Evolutionary conservation across 108 stramenopile species (phyloP).

Genomic region (Cyclotella choctawhatcheeana): DNA sequence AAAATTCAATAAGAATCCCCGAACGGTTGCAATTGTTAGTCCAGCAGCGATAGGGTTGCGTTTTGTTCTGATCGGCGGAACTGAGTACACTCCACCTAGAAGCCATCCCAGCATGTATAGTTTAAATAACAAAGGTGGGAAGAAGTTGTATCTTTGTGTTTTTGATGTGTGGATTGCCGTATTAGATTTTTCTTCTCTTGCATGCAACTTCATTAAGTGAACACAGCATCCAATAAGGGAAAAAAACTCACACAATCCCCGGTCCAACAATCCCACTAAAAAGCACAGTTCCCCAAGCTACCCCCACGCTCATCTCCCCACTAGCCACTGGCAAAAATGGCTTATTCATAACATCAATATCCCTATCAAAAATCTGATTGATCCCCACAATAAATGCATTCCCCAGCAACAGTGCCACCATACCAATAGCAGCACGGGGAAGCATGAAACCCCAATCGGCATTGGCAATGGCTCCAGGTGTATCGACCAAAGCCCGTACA

Average conservation of each 20-base stretch:
- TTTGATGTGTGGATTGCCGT: background rate
- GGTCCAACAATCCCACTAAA: conserved; percentile 70
- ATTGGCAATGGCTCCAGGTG: conserved; percentile 68
- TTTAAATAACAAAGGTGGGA: conserved; percentile 83
- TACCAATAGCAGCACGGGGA: conserved; percentile 86
- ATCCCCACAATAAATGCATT: conserved; percentile 98
- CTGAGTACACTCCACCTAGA: conserved; percentile 90
- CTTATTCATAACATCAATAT: conserved; percentile 96
- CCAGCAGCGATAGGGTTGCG: conserved; percentile 91
- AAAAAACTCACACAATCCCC: conserved; percentile 72
- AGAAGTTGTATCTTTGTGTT: conserved; percentile 58
- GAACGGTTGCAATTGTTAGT: conserved; percentile 92
- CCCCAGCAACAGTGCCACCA: conserved; percentile 90
- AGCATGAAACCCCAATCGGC: conserved; percentile 76
- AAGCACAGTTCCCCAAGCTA: conserved; percentile 86
- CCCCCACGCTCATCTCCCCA: conserved; percentile 86
- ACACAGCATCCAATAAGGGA: no score
- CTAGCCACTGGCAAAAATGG: conserved; percentile 95
- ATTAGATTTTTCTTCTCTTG: no score
- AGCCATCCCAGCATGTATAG: conserved; percentile 90
- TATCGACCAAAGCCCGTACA: conserved; percentile 88
- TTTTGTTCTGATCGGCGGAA: conserved; percentile 93
- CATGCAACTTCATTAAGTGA: no score
- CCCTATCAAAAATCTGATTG: conserved; percentile 96
- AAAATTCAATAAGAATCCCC: conserved; percentile 96